phyloP scores from a whole-genome alignment of 2,329 filamentous ascomycete genomes.

The Aureobasidium sp. region DNA sequence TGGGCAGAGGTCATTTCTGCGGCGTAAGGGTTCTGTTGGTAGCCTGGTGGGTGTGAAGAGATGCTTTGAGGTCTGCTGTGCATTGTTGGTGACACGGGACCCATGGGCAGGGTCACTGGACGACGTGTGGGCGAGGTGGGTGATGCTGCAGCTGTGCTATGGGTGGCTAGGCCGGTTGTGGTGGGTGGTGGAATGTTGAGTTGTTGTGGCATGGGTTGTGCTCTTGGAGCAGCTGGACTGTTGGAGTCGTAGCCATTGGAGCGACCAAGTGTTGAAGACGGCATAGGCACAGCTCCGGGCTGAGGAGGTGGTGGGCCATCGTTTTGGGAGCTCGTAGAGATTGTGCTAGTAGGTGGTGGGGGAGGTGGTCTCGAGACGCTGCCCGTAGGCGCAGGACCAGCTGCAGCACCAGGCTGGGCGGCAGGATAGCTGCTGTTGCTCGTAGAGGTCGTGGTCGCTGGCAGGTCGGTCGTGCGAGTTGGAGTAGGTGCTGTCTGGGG shows the following conservation, averaged over 20 bases:
- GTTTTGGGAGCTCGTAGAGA: slow-evolving; percentile 19
- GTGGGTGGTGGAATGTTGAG: slow-evolving; percentile 34
- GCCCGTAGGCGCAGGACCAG: slow-evolving; percentile 28
- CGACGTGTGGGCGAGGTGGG: slow-evolving; percentile 21
- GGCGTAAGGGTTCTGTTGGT: slow-evolving; percentile 41
- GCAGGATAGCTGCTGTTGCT: slow-evolving; percentile 22
- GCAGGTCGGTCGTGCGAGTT: neutral
- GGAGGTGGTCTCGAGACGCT: slow-evolving; percentile 21
- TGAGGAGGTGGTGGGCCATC: slow-evolving; percentile 34
- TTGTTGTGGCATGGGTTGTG: slow-evolving; percentile 32
- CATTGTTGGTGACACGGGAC: slow-evolving; percentile 25
- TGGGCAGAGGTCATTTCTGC: slow-evolving; percentile 33
- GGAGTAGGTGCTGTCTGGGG: slow-evolving; percentile 29
- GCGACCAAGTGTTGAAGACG: slow-evolving; percentile 18
- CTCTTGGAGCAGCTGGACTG: slow-evolving; percentile 34
- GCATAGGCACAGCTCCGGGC: slow-evolving; percentile 36
- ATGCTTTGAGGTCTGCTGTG: slow-evolving; percentile 20
- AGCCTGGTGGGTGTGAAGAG: slow-evolving; percentile 41
- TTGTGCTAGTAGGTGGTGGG: slow-evolving; percentile 23
- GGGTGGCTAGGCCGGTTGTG: slow-evolving; percentile 32
- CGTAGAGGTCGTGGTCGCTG: slow-evolving; percentile 11
- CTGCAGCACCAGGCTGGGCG: slow-evolving; percentile 26
- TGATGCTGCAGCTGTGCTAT: slow-evolving; percentile 29
- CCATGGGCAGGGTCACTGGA: slow-evolving; percentile 34
- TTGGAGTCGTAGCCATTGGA: slow-evolving; percentile 24